Evolutionary conservation across 306 rosid species (phyloP), one percentile per base, ranked within the genome.

Genomic region (Ormosia semicastrata): DNA sequence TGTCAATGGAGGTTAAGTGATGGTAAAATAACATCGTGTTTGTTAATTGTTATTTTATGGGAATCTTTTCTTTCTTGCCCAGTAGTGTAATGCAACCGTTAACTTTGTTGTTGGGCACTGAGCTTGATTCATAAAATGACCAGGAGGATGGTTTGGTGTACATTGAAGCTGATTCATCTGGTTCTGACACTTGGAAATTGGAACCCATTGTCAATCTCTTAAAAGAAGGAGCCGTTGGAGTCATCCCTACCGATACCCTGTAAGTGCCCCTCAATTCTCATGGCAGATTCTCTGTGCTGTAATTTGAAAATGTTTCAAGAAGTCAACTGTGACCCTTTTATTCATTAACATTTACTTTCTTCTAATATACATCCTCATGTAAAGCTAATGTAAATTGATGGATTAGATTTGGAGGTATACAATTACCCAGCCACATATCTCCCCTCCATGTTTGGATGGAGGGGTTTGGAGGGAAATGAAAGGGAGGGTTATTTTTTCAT

Each of bases 191-290:
- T 75, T 93, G 98, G 99, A 95, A 89, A 89, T 84, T 95, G 91
- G 98, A 93, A 53, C 89, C 94, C 0, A 71, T 90, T 46, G 81
- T 88, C 5, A 75, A 90, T 73, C 87, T 93, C 41, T 86, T 95
- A 78, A 91, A 88, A 70, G 83, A 89, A 80, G 99, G 99, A n/a
- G 99, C 97, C 18, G 99, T 95, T 73, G 97, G 99, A 24, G 94
- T 90, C 73, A 92, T 95, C 74, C 99, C 99, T 58, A 95, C 99
- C 3, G 99, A 95, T 80, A 93, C 98, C 15, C 57, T 90, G 99
- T 95, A 83, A 76, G 89, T 62, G 18, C 6, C 37, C 24, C 71
- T 60, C 33, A 4, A 46, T 44, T 66, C 37, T 15, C 7, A 3
- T 71, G 8, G 52, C 44, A 49, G 29, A 44, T 49, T 29, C 7